phyloP scores from a whole-genome alignment of 371 early-diverging fungal genomes.

The Apophysomyces sp. region DNA sequence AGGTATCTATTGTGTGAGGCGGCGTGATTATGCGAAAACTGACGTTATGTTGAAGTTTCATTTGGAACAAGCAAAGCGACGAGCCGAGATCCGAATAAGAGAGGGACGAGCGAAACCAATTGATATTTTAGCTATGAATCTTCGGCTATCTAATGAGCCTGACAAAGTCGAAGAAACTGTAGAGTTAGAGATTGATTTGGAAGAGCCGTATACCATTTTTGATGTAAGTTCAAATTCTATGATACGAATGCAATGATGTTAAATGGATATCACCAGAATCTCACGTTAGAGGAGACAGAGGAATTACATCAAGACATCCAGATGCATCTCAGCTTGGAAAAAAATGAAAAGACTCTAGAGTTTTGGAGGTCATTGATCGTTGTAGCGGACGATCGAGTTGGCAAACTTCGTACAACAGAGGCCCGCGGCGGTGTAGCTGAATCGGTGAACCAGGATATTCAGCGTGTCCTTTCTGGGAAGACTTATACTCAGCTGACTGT shows the following conservation, averaged over 20 bases:
- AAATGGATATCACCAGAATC: conserved; percentile 33
- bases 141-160: conserved; percentile 72
- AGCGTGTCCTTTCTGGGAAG: conserved; percentile 71
- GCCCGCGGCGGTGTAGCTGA: conserved; percentile 34
- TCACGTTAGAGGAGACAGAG: conserved; percentile 65
- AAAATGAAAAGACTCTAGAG: conserved; percentile 64
- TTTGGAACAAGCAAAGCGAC: conserved; percentile 82
- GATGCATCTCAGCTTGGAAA: conserved; percentile 83
- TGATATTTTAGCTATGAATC: conserved; percentile 90
- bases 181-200: conserved; percentile 79
- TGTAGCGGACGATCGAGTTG: conserved; percentile 74
- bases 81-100: conserved; percentile 90
- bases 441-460: conserved; percentile 66
- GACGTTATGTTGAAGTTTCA: conserved; percentile 61
- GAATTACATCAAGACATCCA: conserved; percentile 85
- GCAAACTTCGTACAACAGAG: conserved; percentile 41
- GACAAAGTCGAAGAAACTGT: conserved; percentile 73
- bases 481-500: conserved; percentile 67
- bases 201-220: conserved; percentile 87
- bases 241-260: neutral
- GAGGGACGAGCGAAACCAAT: conserved; percentile 89
- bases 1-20: conserved; percentile 26
- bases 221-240: conserved; percentile 43
- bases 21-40: neutral
- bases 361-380: conserved; percentile 88